A percentile compares a stretch with the other conserved stretches of the same genome.
phyloP scores from a whole-genome alignment of 306 rosid species.

The Crataegus laevigata region DNA sequence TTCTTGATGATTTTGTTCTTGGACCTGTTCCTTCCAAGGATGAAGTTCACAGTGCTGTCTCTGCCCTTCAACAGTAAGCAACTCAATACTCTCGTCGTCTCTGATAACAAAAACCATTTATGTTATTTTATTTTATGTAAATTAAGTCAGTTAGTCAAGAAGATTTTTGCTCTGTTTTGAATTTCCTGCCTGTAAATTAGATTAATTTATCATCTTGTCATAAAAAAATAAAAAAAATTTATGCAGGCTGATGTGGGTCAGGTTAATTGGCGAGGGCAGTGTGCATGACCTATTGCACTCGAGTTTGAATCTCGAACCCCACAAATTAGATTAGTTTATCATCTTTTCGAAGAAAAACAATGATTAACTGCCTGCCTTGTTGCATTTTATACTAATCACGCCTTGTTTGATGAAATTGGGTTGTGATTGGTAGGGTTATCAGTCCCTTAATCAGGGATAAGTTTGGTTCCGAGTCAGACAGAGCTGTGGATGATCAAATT shows the following conservation, averaged over 20 bases:
- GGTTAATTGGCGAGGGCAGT: background rate
- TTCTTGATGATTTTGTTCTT: constrained; percentile 14
- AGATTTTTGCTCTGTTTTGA: too few species aligned
- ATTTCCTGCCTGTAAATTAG: too few species aligned
- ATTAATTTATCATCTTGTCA: too few species aligned
- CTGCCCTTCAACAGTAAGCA: constrained; percentile 42
- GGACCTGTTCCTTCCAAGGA: constrained; percentile 43
- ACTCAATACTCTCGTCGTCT: background rate
- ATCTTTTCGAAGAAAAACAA: background rate
- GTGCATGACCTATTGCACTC: background rate
- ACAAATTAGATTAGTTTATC: background rate
- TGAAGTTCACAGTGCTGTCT: constrained; percentile 43
- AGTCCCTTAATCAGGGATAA: constrained; percentile 34
- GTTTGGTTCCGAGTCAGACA: constrained; percentile 14
- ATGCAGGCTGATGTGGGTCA: background rate
- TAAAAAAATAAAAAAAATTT: too few species aligned
- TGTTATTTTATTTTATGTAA: too few species aligned
- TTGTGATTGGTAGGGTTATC: constrained; percentile 35
- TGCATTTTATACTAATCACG: background rate
- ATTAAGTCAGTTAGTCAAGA: too few species aligned
- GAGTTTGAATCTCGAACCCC: too few species aligned
- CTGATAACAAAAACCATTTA: background rate
- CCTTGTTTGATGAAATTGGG: background rate
- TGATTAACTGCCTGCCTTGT: background rate
- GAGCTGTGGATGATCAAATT: constrained; percentile 17